phyloP scores from a whole-genome alignment of 2,329 filamentous ascomycete genomes.

The Drechslerella coelobrocha region DNA sequence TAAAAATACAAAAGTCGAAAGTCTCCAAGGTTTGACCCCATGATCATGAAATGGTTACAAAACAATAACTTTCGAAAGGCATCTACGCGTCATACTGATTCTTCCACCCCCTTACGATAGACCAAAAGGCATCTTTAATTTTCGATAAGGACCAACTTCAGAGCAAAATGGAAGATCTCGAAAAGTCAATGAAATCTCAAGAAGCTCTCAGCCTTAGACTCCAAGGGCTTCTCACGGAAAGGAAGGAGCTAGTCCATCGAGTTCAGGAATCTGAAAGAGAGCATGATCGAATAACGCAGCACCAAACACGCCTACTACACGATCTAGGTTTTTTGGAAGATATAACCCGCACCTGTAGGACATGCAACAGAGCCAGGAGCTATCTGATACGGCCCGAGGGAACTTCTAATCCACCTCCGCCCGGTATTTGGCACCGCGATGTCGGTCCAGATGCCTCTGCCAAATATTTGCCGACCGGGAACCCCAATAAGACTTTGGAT shows the following conservation, averaged over 20 bases:
- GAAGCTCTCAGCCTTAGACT: neutral
- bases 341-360: no score
- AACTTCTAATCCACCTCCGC: no score
- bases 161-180: neutral
- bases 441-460: neutral
- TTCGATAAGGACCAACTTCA: constrained; percentile 12
- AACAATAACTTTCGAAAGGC: neutral
- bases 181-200: neutral
- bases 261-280: neutral
- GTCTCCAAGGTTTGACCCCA: neutral
- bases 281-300: no score
- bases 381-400: no score
- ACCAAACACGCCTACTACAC: no score
- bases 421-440: constrained; percentile 6
- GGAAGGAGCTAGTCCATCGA: neutral
- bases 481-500: neutral
- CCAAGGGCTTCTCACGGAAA: neutral
- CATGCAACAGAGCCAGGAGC: no score
- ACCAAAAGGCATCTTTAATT: neutral
- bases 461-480: neutral
- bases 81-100: no score
- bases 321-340: no score
- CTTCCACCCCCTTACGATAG: no score
- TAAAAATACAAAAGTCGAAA: constrained; percentile 11
- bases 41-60: neutral